Percentiles rank a stretch among this genome's conserved stretches.
Evolutionary conservation across 371 early-diverging fungal genomes (phyloP).

Genomic region (Zychaea mexicana): DNA sequence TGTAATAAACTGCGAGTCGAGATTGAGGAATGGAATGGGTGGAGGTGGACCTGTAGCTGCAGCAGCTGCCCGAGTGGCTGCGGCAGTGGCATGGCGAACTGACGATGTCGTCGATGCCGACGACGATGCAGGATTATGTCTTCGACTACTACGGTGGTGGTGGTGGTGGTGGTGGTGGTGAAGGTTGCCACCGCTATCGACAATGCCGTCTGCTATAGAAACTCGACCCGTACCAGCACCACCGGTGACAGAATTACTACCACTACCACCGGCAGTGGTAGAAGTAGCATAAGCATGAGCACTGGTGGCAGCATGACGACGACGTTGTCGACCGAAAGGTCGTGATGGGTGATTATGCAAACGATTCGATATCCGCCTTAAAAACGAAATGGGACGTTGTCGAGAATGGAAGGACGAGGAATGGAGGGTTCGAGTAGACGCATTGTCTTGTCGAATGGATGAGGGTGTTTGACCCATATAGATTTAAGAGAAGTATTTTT

Average conservation of each 20-base stretch:
- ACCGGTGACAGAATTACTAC: background rate
- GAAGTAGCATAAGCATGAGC: background rate
- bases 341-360: conserved; percentile 21
- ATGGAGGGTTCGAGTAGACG: conserved; percentile 32
- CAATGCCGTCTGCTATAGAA: background rate
- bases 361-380: conserved; percentile 21
- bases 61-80: conserved; percentile 26
- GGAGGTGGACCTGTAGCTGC: conserved; percentile 27
- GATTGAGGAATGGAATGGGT: conserved; percentile 7
- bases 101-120: conserved; percentile 15
- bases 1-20: conserved; percentile 7
- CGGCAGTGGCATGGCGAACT: conserved; percentile 26
- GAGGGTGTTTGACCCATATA: conserved; percentile 31
- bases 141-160: background rate
- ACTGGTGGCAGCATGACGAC: background rate
- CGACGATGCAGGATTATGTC: background rate
- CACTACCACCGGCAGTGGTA: background rate
- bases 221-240: background rate
- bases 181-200: too few relatives aligned
- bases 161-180: background rate
- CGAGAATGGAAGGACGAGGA: conserved; percentile 26
- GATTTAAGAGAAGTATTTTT: background rate
- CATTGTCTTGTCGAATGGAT: conserved; percentile 29
- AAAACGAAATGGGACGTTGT: conserved; percentile 24
- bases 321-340: conserved; percentile 22